These are phyloP conservation scores for Cinchona pubescens DNA, from an alignment of 257 asterid species.

Conservation along the genomic window DNA sequence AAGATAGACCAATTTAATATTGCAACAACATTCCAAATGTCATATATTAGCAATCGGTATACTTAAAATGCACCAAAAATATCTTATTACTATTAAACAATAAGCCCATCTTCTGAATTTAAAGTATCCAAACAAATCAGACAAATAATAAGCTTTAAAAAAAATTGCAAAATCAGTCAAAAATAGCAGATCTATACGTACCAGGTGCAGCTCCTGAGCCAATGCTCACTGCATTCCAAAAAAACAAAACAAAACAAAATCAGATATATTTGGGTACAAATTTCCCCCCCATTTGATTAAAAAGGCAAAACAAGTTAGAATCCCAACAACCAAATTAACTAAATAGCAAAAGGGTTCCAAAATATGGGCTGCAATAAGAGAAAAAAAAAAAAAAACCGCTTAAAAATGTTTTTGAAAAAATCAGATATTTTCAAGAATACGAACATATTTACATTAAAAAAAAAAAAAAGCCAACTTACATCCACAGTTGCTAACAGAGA, in stretches of 20 bases:
- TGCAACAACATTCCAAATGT: neutral
- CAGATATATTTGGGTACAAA: too few species aligned
- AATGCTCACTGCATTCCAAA: constrained; percentile 39
- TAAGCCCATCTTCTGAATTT: neutral
- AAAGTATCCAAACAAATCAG: neutral
- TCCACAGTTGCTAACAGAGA: constrained; percentile 64
- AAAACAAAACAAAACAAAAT: constrained; percentile 8
- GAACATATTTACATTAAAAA: neutral
- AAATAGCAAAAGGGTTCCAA: neutral
- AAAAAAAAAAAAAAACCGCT: neutral
- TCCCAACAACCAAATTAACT: neutral
- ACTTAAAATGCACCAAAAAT: neutral
- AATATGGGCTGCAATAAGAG: neutral
- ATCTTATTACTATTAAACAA: neutral
- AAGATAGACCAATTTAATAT: neutral
- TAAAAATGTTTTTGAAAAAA: neutral
- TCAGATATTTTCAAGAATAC: neutral
- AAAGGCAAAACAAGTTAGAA: too few species aligned
- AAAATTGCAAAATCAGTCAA: neutral
- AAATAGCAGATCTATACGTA: constrained; percentile 30
- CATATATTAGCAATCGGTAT: neutral
- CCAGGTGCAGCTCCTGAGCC: constrained; percentile 63
- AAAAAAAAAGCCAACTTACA: constrained; percentile 34
- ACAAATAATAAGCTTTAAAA: neutral
- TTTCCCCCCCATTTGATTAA: too few species aligned